Base-by-base conservation (phyloP, 768 basidiomycete species). In the Cytidiella melzeri region DNA sequence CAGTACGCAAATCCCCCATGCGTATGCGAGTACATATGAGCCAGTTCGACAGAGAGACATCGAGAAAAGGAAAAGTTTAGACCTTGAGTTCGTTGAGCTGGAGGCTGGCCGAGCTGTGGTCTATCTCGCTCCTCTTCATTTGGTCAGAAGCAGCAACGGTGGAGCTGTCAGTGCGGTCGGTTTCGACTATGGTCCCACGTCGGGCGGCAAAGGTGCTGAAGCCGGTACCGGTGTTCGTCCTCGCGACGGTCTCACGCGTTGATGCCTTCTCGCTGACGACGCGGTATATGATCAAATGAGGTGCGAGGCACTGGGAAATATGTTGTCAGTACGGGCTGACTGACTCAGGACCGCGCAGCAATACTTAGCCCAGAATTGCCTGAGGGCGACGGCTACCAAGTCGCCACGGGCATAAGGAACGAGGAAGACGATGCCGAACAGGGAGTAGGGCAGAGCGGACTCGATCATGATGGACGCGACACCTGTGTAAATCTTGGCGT, bases 301-400 rank as follows among this genome's bases (percentile, higher is more conserved):
- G 64, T 0, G 65, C 59, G 18, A 71, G 64, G 55, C 66, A 67
- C 66, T 67, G 54, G 26, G n/a, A n/a, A n/a, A n/a, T n/a, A n/a
- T n/a, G 10, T 39, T 11, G 21, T 13, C 21, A 23, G 25, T 13
- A 24, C 4, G 20, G 18, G 39, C 37, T 19, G 27, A 30, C 28
- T 27, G n/a, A 21, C n/a, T 40, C 44, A 50, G 23, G 26, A 25
- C 66, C 70, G 43, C 51, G 73, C 72, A 30, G 67, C 66, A 48
- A 72, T 61, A n/a, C 55, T 71, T 72, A 3, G 68, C 65, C 67
- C 70, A 73, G 24, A 73, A 64, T 45, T 69, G 69, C 27, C 67
- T 67, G 51, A 73, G 68, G 7, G 66, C 63, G 34, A 67, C 65
- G 2, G 65, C 61, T 18, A 67, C 61, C 13, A 61, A 60, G 43